A percentile compares a stretch with the other conserved stretches of the same genome.
Evolutionary conservation across 2,329 filamentous ascomycete genomes (phyloP).

Genomic region (Exophiala spinifera): DNA sequence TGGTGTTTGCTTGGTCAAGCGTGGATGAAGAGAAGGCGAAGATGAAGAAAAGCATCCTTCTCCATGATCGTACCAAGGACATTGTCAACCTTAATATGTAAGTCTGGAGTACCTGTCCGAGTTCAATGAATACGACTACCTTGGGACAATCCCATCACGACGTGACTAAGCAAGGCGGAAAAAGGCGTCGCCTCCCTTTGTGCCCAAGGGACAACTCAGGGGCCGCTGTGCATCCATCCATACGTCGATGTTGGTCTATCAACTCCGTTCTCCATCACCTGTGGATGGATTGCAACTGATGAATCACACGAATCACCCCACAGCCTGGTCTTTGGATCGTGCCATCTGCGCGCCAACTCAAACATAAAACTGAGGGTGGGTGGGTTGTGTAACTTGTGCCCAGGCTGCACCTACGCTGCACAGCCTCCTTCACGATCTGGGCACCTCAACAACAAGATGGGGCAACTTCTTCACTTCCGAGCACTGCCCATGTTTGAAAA

Average conservation of each 20-base stretch:
- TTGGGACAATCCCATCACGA: not conserved
- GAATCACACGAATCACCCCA: conserved; percentile 1
- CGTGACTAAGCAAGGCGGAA: too few relatives aligned
- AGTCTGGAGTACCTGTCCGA: not conserved
- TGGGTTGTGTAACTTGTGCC: conserved; percentile 9
- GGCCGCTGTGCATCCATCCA: too few relatives aligned
- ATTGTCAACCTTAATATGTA: too few relatives aligned
- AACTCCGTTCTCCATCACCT: not conserved
- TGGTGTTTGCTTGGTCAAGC: not conserved
- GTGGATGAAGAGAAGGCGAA: not conserved
- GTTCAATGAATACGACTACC: too few relatives aligned
- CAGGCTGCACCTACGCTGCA: conserved; percentile 14
- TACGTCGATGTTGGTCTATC: not conserved
- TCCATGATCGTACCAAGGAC: too few relatives aligned
- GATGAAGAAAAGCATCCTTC: too few relatives aligned
- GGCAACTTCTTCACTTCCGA: not conserved
- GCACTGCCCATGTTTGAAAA: not conserved
- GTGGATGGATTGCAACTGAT: not conserved
- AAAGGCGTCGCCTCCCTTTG: too few relatives aligned
- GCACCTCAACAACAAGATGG: conserved; percentile 3
- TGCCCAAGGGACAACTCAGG: not conserved
- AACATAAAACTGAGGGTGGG: conserved; percentile 4
- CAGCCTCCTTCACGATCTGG: conserved; percentile 9
- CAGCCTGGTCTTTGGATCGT: not conserved
- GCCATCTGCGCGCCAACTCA: conserved; percentile 10